phyloP scores from a whole-genome alignment of 768 basidiomycete genomes.

The Boletus coccyginus region DNA sequence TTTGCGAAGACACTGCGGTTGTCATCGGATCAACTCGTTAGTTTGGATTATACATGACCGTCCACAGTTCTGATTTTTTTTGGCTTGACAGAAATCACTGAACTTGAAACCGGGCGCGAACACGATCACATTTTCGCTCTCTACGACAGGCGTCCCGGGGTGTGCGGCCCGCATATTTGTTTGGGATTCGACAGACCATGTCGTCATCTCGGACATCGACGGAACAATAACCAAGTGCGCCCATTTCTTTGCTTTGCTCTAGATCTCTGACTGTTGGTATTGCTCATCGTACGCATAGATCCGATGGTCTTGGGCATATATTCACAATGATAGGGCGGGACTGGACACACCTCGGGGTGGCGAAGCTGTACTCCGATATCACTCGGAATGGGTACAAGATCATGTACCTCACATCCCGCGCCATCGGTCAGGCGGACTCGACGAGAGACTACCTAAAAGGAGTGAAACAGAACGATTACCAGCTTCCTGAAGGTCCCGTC shows the following conservation, averaged over 20 bases:
- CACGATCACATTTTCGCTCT: conserved; percentile 89
- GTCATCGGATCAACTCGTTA: conserved; percentile 91
- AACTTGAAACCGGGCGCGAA: conserved; percentile 86
- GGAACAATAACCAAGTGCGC: conserved; percentile 97
- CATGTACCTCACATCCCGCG: conserved; percentile 95
- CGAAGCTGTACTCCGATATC: conserved; percentile 96
- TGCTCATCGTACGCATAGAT: conserved; percentile 44
- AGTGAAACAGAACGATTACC: conserved; percentile 93
- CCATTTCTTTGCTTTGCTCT: conserved; percentile 12
- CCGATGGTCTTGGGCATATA: conserved; percentile 93
- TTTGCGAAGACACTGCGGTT: conserved; percentile 91
- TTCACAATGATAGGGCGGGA: conserved; percentile 98
- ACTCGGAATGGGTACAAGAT: conserved; percentile 95
- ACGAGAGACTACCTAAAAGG: conserved; percentile 93
- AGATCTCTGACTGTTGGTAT: background rate
- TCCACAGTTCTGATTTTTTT: background rate
- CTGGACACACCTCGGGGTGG: conserved; percentile 97
- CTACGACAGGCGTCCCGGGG: conserved; percentile 73
- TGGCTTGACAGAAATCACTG: conserved; percentile 65
- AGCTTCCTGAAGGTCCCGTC: conserved; percentile 96
- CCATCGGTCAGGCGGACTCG: conserved; percentile 97
- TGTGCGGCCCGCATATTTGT: conserved; percentile 93
- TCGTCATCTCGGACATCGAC: conserved; percentile 97
- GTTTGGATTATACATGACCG: conserved; percentile 16
- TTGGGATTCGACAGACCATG: conserved; percentile 88